Conservation (phyloP, 2,329 filamentous ascomycete genomes). For the Sclerotinia subarctica region DNA sequence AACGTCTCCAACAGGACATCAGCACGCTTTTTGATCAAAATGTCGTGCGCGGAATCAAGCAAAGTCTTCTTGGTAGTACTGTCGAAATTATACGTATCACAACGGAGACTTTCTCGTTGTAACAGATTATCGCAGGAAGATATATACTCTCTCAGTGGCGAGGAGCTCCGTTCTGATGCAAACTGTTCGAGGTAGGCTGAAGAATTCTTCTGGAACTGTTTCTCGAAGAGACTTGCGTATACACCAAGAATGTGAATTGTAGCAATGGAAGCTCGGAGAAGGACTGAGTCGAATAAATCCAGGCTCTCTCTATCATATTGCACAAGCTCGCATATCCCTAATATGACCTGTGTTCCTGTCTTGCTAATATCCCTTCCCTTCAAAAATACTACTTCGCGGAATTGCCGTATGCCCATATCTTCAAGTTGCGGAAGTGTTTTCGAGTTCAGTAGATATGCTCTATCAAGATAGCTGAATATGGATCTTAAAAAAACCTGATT, state of each 20-base stretch:
- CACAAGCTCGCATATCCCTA: constrained; percentile 73
- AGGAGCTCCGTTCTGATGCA: constrained; percentile 61
- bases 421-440: constrained; percentile 70
- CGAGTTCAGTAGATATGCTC: constrained; percentile 77
- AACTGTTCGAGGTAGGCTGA: constrained; percentile 66
- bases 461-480: constrained; percentile 91
- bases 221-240: constrained; percentile 78
- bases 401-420: constrained; percentile 75
- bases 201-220: constrained; percentile 66
- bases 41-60: constrained; percentile 67
- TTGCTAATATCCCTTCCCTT: constrained; percentile 36
- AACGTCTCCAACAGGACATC: constrained; percentile 61
- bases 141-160: constrained; percentile 72
- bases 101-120: constrained; percentile 68
- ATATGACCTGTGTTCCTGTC: constrained; percentile 43
- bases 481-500: constrained; percentile 70
- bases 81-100: constrained; percentile 78
- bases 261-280: constrained; percentile 73
- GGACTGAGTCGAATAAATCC: constrained; percentile 55
- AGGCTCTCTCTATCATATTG: constrained; percentile 62
- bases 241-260: constrained; percentile 84
- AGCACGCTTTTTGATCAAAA: constrained; percentile 67
- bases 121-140: constrained; percentile 66
- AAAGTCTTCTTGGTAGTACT: constrained; percentile 76
- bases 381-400: constrained; percentile 56